Evolutionary conservation across 768 basidiomycete genomes (phyloP).

Genomic region (Megacollybia marginata): DNA sequence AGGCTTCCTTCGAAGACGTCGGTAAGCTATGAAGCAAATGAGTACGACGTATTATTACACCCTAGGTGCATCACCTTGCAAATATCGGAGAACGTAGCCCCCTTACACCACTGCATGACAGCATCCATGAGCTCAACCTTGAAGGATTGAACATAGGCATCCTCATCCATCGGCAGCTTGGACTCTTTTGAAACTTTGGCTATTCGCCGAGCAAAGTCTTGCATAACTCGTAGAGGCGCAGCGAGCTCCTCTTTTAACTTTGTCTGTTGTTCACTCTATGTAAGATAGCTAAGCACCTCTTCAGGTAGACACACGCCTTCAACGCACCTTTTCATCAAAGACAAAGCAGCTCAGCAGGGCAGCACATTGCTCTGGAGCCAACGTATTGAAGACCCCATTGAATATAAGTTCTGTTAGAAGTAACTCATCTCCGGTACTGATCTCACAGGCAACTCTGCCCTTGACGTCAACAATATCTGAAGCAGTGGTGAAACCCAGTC

Average conservation of each 20-base stretch:
- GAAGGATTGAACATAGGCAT: constrained; percentile 94
- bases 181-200: constrained; percentile 96
- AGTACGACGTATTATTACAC: neutral
- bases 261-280: constrained; percentile 75
- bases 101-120: constrained; percentile 97
- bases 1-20: constrained; percentile 96
- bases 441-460: constrained; percentile 97
- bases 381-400: constrained; percentile 89
- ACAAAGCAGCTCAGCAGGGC: constrained; percentile 97
- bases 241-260: constrained; percentile 92
- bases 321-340: constrained; percentile 84
- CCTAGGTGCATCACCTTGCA: constrained; percentile 60
- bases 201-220: constrained; percentile 90
- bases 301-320: neutral
- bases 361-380: constrained; percentile 88
- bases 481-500: constrained; percentile 82
- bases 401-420: constrained; percentile 95
- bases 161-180: constrained; percentile 82
- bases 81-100: constrained; percentile 91
- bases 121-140: constrained; percentile 99
- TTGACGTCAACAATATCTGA: constrained; percentile 97
- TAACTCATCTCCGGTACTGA: constrained; percentile 94
- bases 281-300: neutral
- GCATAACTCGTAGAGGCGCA: constrained; percentile 87
- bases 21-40: constrained; percentile 54